Percentiles rank a stretch among this genome's conserved stretches.
Conservation (phyloP, 768 basidiomycete species). For the Thelephora ganbajun region DNA sequence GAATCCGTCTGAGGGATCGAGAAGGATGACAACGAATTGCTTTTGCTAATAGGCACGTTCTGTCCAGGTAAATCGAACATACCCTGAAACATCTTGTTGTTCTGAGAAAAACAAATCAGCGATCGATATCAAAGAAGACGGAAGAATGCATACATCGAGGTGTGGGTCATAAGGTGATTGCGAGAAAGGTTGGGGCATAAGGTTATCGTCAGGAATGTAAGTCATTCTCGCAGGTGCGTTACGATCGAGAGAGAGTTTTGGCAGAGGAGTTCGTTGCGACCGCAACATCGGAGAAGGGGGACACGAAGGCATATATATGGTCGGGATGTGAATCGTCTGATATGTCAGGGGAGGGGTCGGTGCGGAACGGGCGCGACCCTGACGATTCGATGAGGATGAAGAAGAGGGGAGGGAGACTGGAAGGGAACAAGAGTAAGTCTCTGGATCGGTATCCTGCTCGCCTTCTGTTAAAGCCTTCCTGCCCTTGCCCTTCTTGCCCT, state of each 20-base stretch:
- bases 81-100: slow-evolving; percentile 25
- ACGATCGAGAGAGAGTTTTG: slow-evolving; percentile 24
- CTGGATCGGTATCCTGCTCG: slow-evolving; percentile 37
- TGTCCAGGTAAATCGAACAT: slow-evolving; percentile 35
- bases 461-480: slow-evolving; percentile 32
- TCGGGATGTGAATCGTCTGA: slow-evolving; percentile 59
- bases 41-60: slow-evolving; percentile 24
- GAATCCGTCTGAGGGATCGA: slow-evolving; percentile 15
- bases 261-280: slow-evolving; percentile 41
- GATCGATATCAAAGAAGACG: slow-evolving; percentile 5
- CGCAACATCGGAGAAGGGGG: slow-evolving; percentile 46
- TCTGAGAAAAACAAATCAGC: slow-evolving; percentile 1
- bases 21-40: slow-evolving; percentile 8
- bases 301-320: slow-evolving; percentile 47
- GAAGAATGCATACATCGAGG: slow-evolving; percentile 29
- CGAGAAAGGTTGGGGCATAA: slow-evolving; percentile 27
- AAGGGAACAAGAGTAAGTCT: slow-evolving; percentile 33
- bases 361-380: slow-evolving; percentile 31
- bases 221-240: slow-evolving; percentile 20
- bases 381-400: slow-evolving; percentile 14
- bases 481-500: slow-evolving; percentile 28
- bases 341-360: slow-evolving; percentile 53
- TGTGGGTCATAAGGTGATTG: slow-evolving; percentile 16
- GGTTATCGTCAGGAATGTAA: slow-evolving; percentile 45
- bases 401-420: slow-evolving; percentile 18